Evolutionary conservation across 306 rosid species (phyloP).

Genomic region (Luffa aegyptiaca): DNA sequence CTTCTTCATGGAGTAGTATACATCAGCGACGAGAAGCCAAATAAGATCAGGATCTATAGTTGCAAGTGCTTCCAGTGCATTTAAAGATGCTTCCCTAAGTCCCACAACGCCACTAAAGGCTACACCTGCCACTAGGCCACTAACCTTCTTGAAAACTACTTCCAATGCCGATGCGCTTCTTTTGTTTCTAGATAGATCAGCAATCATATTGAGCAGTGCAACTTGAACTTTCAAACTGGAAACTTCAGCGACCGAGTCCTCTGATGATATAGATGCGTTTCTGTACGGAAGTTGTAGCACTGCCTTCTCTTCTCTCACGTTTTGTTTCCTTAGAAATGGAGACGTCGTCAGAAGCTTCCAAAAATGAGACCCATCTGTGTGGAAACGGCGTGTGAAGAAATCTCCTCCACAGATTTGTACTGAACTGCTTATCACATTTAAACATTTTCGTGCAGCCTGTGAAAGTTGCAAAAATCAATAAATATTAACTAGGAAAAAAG

Average conservation of each 20-base stretch:
- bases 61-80: conserved; percentile 75
- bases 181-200: conserved; percentile 51
- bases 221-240: conserved; percentile 77
- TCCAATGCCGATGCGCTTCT: conserved; percentile 59
- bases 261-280: conserved; percentile 35
- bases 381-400: conserved; percentile 84
- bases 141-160: conserved; percentile 62
- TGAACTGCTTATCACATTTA: conserved; percentile 38
- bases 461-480: not conserved
- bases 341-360: conserved; percentile 71
- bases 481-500: not conserved
- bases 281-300: conserved; percentile 75
- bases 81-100: conserved; percentile 61
- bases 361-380: conserved; percentile 59
- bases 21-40: conserved; percentile 91
- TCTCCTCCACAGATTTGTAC: conserved; percentile 72
- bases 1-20: conserved; percentile 50
- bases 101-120: conserved; percentile 77
- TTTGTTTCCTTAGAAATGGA: conserved; percentile 42
- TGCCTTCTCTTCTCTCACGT: conserved; percentile 37
- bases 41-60: conserved; percentile 78
- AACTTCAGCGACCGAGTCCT: conserved; percentile 56
- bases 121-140: conserved; percentile 66
- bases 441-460: conserved; percentile 71
- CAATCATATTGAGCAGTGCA: conserved; percentile 74